phyloP scores from a whole-genome alignment of 352 stramenopile genomes.

The Pythium volutum region DNA sequence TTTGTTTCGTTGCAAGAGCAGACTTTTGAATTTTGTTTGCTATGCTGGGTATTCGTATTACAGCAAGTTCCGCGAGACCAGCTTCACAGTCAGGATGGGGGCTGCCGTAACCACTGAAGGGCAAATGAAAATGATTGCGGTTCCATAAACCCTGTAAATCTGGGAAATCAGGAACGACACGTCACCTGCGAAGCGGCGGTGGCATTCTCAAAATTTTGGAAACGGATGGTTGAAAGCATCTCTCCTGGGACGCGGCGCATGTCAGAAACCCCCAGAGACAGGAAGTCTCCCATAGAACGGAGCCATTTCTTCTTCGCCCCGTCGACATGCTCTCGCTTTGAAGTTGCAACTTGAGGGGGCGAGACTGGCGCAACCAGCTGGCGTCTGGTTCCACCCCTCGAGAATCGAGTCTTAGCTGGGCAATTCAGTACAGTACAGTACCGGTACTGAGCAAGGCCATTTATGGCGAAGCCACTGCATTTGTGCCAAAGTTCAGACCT shows the following conservation, averaged over 20 bases:
- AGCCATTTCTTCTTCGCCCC: slow-evolving; percentile 15
- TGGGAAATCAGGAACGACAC: background rate
- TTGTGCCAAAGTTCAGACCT: no score
- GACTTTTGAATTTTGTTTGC: no score
- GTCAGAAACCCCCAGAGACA: slow-evolving; percentile 23
- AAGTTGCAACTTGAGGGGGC: slow-evolving; percentile 8
- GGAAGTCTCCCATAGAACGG: slow-evolving; percentile 9
- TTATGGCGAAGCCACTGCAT: no score
- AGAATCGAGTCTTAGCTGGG: background rate
- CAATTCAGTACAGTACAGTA: no score
- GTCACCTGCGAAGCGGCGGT: slow-evolving; percentile 13
- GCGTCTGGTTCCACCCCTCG: slow-evolving; percentile 5
- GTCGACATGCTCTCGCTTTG: slow-evolving; percentile 17
- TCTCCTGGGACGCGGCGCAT: slow-evolving; percentile 13
- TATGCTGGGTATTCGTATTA: no score
- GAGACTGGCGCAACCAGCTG: slow-evolving; percentile 1
- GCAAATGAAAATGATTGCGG: no score
- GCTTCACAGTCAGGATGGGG: no score
- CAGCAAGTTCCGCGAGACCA: no score
- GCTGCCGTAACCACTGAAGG: no score
- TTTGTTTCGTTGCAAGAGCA: no score
- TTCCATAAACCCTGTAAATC: no score
- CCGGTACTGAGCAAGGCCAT: no score
- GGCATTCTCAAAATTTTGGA: slow-evolving; percentile 1
- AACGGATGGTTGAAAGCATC: background rate